Base-by-base conservation (phyloP, 2,329 filamentous ascomycete species). In the Alternaria metachromatica region DNA sequence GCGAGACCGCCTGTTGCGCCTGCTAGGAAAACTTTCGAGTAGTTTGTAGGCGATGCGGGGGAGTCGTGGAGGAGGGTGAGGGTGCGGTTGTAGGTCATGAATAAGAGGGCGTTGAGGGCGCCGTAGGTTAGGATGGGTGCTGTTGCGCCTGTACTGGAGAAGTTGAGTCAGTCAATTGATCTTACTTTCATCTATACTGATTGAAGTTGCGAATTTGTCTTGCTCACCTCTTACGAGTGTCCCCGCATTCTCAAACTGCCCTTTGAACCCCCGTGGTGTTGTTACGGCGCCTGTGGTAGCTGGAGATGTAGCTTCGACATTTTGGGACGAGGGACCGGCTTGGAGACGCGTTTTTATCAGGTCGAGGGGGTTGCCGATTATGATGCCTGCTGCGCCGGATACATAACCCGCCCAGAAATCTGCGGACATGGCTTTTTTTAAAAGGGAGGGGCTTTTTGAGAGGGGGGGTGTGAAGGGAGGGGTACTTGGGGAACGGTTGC, bases 321-420 rank as follows among this genome's bases (percentile, higher is more conserved):
- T 60, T 21, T 70, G 66, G 46, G 71, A 64, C 10, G 58, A 51
- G 4, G 58, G 60, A 21, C 86, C 85, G 37, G 92, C 90, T 84
- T 98, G 95, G 3, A 96, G 83, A 44, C 90, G 91, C 57, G 94
- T 92, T 81, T 95, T 94, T 73, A 94, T 80, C 20, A 94, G 81
- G 77, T 94, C 91, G 5, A 97, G 84, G 4, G 94, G 93, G 73
- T 97, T 97, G 66, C 95, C 94, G 64, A 97, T 91, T 51, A 97
- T 83, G 72, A 97, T 97, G 49, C 93, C 92, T 53, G 90, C 85
- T 61, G 92, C 93, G 57, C 95, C 95, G 76, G 92, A 95, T 65
- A 96, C 82, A 80, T 97, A 97, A 74, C 94, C 94, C 62, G 94
- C 92, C 92, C 92, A 97, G 80, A 97, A 97, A 78, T 97, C 94